Base-by-base conservation (phyloP, 2,329 filamentous ascomycete species). In the Fusarium succisae region DNA sequence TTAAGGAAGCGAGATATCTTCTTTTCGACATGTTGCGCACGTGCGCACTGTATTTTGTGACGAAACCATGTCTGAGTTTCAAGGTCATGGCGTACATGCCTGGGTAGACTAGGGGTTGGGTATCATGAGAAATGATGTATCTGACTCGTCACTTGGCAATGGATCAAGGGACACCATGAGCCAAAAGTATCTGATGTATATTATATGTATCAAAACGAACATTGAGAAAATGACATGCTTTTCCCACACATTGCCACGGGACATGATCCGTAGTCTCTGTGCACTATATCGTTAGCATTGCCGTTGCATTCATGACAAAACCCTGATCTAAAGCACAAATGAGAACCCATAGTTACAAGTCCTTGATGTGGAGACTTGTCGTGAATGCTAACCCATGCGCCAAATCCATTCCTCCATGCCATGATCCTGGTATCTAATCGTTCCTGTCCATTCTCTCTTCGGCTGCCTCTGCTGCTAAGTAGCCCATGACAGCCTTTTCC, bases 391-490 rank as follows among this genome's bases (percentile, higher is more conserved):
- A 43, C 20, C 20, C 51, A 18, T 38, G 44, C 53, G 12, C 26
- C 30, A 48, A 58, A 18, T 5, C 35, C 24, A 17, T 17, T 41
- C 32, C 22, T 37, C 13, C 35, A 35, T 48, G 28, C 50, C 12
- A 39, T n/a, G n/a, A 37, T 62, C 38, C 35, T 67, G 47, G 24
- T 62, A 63, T 50, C 26, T 35, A 53, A 44, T 67, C 43, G 56
- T 63, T 51, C 37, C 32, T 30, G 15, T 38, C 48, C 17, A 69
- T 78, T 69, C 85, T 80, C 63, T 76, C 79, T 69, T 84, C 81
- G 4, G 85, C 84, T 30, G 87, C 87, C 60, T 86, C 85, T 3
- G 82, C 84, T 39, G 85, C 83, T 30, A 89, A 74, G 62, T 86
- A 85, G 30, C 82, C 79, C 77, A 81, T 81, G 22, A 84, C 82